Base-by-base conservation (phyloP, 2,329 filamentous ascomycete genomes). In the Laburnicola sp. region DNA sequence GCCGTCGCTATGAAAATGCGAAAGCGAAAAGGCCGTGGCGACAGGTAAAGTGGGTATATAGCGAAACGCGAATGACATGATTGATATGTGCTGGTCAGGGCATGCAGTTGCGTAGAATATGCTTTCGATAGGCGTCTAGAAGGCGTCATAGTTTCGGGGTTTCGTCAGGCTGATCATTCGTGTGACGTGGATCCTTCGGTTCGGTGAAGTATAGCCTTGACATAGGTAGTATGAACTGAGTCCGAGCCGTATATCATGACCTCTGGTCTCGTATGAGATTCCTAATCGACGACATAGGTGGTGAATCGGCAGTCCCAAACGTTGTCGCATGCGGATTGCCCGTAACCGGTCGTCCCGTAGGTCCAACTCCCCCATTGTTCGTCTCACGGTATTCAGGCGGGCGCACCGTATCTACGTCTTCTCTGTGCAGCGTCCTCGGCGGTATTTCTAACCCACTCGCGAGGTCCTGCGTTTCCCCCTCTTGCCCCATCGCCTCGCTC, bases 311-410 rank as follows among this genome's bases (percentile, higher is more conserved):
- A n/a, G 52, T 53, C 7, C 36, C 42, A 10, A 44, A 31, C 6
- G 23, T 41, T 6, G 51, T 38, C 6, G 25, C n/a, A 10, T 31
- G 43, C 23, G 53, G 44, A n/a, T n/a, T 43, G 6, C 42, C 45
- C 23, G 53, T 50, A 21, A 32, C 32, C 4, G 48, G 50, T 34
- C 41, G 40, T 10, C 23, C 26, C 31, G 36, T 54, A 11, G 44
- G 34, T 11, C 41, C 22, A 1, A 30, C 31, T 6, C 34, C 27
- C 11, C 30, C 36, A 27, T 36, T 28, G 1, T 41, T 44, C 7
- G 54, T 52, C 39, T 71, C 65, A 2, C 62, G 50, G 51, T 78
- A 79, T n/a, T 71, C 72, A 1, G 76, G 76, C 37, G 72, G 75
- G 3, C 45, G 58, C 25, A 44, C 48, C 30, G 71, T 53, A 11